Conservation (phyloP, 805 yeast genomes). For the Ogataea haglerorum region DNA sequence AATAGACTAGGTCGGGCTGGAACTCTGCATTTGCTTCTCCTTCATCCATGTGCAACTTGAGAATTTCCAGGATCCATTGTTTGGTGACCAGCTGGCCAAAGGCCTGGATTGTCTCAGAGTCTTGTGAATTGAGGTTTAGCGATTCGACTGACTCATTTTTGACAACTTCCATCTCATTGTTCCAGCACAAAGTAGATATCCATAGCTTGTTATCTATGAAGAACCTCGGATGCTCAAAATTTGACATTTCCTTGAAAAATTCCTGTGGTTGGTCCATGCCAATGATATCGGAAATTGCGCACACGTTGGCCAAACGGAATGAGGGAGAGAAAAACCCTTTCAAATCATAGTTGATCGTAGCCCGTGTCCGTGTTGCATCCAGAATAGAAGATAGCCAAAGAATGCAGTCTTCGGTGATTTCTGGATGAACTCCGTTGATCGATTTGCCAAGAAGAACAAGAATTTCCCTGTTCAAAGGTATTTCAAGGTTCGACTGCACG, state of each 20-base stretch:
- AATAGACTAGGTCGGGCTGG: slow-evolving; percentile 59
- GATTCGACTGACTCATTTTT: slow-evolving; percentile 28
- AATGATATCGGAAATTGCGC: slow-evolving; percentile 12
- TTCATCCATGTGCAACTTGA: slow-evolving; percentile 55
- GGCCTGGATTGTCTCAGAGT: slow-evolving; percentile 37
- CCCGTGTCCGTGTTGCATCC: slow-evolving; percentile 26
- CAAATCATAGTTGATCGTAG: slow-evolving; percentile 37
- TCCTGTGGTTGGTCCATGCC: slow-evolving; percentile 23
- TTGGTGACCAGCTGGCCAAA: slow-evolving; percentile 47
- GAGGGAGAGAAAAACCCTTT: slow-evolving; percentile 33
- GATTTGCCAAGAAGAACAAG: slow-evolving; percentile 43
- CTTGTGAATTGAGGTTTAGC: slow-evolving; percentile 39
- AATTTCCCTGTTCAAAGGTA: slow-evolving; percentile 38
- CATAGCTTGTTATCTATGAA: slow-evolving; percentile 56
- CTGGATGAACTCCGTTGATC: slow-evolving; percentile 65
- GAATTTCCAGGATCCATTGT: slow-evolving; percentile 55
- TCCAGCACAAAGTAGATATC: slow-evolving; percentile 79
- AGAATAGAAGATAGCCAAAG: slow-evolving; percentile 56
- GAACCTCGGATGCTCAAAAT: slow-evolving; percentile 43
- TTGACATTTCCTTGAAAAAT: slow-evolving; percentile 52
- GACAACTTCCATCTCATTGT: slow-evolving; percentile 46
- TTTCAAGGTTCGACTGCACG: slow-evolving; percentile 53
- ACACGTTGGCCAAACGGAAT: slow-evolving; percentile 29
- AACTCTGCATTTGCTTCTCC: slow-evolving; percentile 67
- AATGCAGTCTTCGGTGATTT: slow-evolving; percentile 54